A percentile compares a stretch with the other conserved stretches of the same genome.
Evolutionary conservation across 108 stramenopile genomes (phyloP).

Genomic region (Aureococcus anophagefferens): DNA sequence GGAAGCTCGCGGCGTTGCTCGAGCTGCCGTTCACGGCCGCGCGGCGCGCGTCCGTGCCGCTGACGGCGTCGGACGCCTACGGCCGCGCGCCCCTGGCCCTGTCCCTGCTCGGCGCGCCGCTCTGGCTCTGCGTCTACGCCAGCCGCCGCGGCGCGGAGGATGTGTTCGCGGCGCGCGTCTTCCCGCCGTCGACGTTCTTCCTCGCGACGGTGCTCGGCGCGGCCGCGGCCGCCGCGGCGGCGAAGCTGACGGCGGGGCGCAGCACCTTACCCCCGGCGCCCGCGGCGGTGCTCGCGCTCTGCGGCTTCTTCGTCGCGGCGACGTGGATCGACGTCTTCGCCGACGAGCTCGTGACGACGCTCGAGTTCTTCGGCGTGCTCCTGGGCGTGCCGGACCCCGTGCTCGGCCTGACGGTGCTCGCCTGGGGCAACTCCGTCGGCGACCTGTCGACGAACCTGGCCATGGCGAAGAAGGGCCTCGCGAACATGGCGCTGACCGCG

Average conservation of each 20-base stretch:
- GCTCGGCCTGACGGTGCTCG: conserved; percentile 83
- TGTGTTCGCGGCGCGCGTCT: conserved; percentile 21
- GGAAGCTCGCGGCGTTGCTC: neutral
- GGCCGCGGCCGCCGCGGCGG: neutral
- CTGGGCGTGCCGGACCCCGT: conserved; percentile 64
- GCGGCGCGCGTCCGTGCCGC: neutral
- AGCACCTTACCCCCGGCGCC: neutral
- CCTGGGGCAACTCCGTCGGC: conserved; percentile 85
- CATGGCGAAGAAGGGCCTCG: conserved; percentile 80
- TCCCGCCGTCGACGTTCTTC: too few species aligned
- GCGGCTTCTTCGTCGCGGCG: conserved; percentile 75
- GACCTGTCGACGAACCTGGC: conserved; percentile 85
- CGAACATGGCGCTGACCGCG: conserved; percentile 76
- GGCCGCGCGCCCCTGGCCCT: conserved; percentile 60
- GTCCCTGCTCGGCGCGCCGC: conserved; percentile 54
- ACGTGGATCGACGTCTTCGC: conserved; percentile 90
- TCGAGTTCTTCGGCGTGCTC: conserved; percentile 70
- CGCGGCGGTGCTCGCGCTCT: conserved; percentile 39
- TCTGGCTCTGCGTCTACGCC: conserved; percentile 60
- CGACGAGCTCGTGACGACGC: conserved; percentile 69
- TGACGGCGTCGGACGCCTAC: conserved; percentile 23
- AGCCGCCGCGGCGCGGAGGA: too few species aligned
- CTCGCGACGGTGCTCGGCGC: neutral
- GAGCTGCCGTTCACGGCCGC: neutral
- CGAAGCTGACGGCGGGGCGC: neutral